Percentiles rank a stretch among this genome's conserved stretches.
These are phyloP conservation scores for Myxozyma melibiosi DNA, from an alignment of 805 yeast genomes.

Conservation along the genomic window DNA sequence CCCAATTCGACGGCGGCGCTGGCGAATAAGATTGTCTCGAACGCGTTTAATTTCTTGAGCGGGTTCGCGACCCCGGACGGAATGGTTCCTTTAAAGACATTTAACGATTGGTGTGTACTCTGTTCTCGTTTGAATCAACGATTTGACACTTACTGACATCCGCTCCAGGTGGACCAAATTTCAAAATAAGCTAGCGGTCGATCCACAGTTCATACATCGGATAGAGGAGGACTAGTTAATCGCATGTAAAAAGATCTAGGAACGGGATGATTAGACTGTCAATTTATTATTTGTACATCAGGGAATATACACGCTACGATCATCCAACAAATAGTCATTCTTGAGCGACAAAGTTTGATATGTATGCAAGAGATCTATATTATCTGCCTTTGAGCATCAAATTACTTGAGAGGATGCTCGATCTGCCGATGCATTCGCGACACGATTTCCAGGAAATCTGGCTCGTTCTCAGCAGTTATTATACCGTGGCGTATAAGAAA, in stretches of 20 bases:
- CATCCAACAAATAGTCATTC: neutral
- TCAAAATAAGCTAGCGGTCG: constrained; percentile 68
- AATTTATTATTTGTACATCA: too few relatives aligned
- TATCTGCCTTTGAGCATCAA: too few relatives aligned
- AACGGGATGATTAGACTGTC: too few relatives aligned
- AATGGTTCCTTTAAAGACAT: constrained; percentile 81
- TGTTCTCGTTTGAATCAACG: neutral
- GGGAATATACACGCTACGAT: neutral
- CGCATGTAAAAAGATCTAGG: neutral
- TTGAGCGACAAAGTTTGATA: too few relatives aligned
- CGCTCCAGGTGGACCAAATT: constrained; percentile 72
- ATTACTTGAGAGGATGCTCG: constrained; percentile 62
- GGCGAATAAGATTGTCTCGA: constrained; percentile 85
- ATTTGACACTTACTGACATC: neutral
- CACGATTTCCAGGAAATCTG: constrained; percentile 62
- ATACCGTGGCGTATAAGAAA: constrained; percentile 85
- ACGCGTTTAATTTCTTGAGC: constrained; percentile 87
- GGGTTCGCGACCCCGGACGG: constrained; percentile 83
- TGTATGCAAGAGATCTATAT: too few relatives aligned
- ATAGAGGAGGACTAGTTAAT: constrained; percentile 34
- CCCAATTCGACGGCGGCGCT: constrained; percentile 57
- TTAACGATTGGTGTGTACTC: constrained; percentile 70
- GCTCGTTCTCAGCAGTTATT: constrained; percentile 66
- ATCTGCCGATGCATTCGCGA: constrained; percentile 65
- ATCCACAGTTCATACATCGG: constrained; percentile 77